A percentile compares a stretch with the other conserved stretches of the same genome.
phyloP scores from a whole-genome alignment of 805 yeast species.

The Candida sonorensis region DNA sequence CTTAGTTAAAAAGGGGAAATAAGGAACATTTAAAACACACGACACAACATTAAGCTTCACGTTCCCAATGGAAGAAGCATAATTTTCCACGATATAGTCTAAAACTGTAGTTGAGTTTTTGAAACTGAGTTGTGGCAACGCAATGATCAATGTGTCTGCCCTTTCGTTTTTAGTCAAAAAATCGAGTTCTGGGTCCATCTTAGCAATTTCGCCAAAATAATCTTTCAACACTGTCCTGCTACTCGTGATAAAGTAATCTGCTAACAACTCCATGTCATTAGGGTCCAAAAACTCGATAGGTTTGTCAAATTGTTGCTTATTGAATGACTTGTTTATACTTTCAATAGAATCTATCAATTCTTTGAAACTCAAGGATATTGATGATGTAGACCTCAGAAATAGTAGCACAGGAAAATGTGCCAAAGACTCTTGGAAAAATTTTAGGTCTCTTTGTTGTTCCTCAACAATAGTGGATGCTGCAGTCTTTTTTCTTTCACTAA shows the following conservation, averaged over 20 bases:
- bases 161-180: not conserved
- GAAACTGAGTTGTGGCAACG: conserved; percentile 13
- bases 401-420: conserved; percentile 15
- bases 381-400: conserved; percentile 8
- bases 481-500: too few species aligned
- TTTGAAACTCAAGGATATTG: conserved; percentile 12
- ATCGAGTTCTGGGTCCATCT: conserved; percentile 1
- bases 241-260: conserved; percentile 14
- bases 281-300: conserved; percentile 11
- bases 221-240: conserved; percentile 4
- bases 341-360: conserved; percentile 15
- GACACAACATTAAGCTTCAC: conserved; percentile 9
- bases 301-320: conserved; percentile 1
- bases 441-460: too few species aligned
- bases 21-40: conserved; percentile 17
- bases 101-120: conserved; percentile 4
- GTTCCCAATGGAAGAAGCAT: not conserved
- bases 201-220: conserved; percentile 1
- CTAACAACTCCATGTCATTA: conserved; percentile 12
- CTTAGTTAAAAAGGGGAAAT: conserved; percentile 16
- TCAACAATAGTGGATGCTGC: not conserved
- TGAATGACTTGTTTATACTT: conserved; percentile 9
- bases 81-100: conserved; percentile 5
- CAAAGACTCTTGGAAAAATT: conserved; percentile 4
- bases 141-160: conserved; percentile 7